phyloP scores from a whole-genome alignment of 2,329 filamentous ascomycete species.

The Lachnellula suecica region DNA sequence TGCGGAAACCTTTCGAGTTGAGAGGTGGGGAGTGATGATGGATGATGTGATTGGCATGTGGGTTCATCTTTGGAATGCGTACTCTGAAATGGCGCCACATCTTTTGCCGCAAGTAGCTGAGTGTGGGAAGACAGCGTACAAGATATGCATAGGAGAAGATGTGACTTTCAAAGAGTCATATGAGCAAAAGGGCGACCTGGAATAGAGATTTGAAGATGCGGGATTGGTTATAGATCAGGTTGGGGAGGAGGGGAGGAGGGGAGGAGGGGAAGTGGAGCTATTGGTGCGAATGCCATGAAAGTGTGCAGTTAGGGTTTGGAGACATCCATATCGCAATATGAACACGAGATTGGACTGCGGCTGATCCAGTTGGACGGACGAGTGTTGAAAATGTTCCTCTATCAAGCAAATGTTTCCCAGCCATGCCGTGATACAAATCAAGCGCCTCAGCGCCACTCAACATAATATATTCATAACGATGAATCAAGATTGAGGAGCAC shows the following conservation, averaged over 20 bases:
- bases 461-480: too few species aligned
- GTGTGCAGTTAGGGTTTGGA: too few species aligned
- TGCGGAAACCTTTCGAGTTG: slow-evolving; percentile 1
- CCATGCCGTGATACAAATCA: too few species aligned
- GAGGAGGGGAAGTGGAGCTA: too few species aligned
- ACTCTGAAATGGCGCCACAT: slow-evolving; percentile 6
- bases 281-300: too few species aligned
- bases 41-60: slow-evolving; percentile 6
- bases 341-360: too few species aligned
- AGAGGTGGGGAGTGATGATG: slow-evolving; percentile 13
- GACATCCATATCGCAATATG: too few species aligned
- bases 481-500: too few species aligned
- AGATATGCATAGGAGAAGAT: slow-evolving; percentile 16
- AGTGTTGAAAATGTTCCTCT: too few species aligned
- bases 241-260: background rate
- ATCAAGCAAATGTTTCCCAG: too few species aligned
- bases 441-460: too few species aligned
- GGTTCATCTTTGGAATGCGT: slow-evolving; percentile 10
- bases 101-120: background rate
- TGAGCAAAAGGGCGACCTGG: background rate
- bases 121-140: slow-evolving; percentile 8
- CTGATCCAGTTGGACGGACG: too few species aligned
- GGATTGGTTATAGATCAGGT: background rate
- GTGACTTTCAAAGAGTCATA: slow-evolving; percentile 13
- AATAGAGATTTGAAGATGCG: background rate